Conservation (phyloP, 306 rosid genomes). For the Prunus padus region DNA sequence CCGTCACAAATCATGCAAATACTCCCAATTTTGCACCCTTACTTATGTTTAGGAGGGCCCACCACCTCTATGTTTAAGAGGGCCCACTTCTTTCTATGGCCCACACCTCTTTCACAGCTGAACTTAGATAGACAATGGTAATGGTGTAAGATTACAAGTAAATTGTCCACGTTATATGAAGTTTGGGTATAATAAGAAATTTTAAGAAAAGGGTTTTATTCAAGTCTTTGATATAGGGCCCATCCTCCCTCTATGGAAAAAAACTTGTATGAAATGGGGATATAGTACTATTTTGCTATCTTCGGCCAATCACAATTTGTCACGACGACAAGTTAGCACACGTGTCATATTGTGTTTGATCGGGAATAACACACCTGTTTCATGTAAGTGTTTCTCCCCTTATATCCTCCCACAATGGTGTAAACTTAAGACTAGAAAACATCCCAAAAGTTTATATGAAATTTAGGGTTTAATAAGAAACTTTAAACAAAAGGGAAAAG, state of each 20-base stretch:
- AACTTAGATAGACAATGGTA: too few relatives aligned
- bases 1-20: neutral
- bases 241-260: too few relatives aligned
- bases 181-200: too few relatives aligned
- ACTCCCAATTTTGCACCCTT: neutral
- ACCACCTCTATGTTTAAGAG: neutral
- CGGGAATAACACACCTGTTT: accelerated
- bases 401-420: too few relatives aligned
- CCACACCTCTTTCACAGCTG: too few relatives aligned
- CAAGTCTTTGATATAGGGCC: too few relatives aligned
- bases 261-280: too few relatives aligned
- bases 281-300: too few relatives aligned
- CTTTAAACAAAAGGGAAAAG: neutral
- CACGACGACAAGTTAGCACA: too few relatives aligned
- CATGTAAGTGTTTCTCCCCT: too few relatives aligned
- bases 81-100: neutral
- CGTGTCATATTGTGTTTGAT: accelerated
- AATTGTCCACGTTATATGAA: neutral
- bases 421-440: neutral
- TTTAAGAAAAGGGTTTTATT: too few relatives aligned
- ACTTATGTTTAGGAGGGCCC: neutral
- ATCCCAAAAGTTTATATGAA: neutral
- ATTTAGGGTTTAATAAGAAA: neutral
- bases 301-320: accelerated
- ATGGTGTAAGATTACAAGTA: neutral